Evolutionary conservation across 1,284 basidiomycete genomes (phyloP).

Genomic region (Tilletiopsis washingtonensis): DNA sequence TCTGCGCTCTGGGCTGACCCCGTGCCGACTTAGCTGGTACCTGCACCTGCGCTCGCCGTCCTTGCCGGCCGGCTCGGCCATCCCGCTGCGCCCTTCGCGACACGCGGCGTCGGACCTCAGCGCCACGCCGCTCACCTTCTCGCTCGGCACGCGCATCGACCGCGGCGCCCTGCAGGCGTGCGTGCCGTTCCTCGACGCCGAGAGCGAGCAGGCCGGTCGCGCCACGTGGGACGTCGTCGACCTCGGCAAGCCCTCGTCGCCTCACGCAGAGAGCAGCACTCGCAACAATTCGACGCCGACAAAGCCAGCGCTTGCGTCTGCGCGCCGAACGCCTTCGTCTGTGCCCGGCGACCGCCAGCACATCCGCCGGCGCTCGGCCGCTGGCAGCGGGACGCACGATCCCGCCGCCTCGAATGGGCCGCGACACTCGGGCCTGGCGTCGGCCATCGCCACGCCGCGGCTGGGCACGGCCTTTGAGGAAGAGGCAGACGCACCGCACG

Average conservation of each 20-base stretch:
- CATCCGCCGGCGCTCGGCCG: background rate
- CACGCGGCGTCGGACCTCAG: constrained; percentile 6
- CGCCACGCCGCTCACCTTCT: constrained; percentile 20
- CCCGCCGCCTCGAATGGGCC: no score
- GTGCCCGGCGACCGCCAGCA: no score
- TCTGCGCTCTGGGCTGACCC: no score
- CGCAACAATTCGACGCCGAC: no score
- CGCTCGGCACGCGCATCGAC: constrained; percentile 14
- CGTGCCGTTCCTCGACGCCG: background rate
- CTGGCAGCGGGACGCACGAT: no score
- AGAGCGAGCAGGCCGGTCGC: no score
- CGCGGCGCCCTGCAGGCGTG: background rate
- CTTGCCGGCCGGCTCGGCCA: constrained; percentile 19
- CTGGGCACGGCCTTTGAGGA: background rate
- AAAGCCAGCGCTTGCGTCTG: no score
- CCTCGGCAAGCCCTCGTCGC: background rate
- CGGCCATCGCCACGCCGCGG: no score
- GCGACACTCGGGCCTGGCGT: no score
- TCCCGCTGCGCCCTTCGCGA: constrained; percentile 18
- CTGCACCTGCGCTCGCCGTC: constrained; percentile 27
- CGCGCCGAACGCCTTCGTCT: no score
- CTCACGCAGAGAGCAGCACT: no score
- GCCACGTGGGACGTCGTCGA: background rate
- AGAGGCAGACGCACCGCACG: background rate
- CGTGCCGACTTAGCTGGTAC: constrained; percentile 15